Percentiles rank a stretch among this genome's conserved stretches.
These are phyloP conservation scores for Cynara cardunculus DNA, from an alignment of 129 eudicot genomes.

Conservation along the genomic window DNA sequence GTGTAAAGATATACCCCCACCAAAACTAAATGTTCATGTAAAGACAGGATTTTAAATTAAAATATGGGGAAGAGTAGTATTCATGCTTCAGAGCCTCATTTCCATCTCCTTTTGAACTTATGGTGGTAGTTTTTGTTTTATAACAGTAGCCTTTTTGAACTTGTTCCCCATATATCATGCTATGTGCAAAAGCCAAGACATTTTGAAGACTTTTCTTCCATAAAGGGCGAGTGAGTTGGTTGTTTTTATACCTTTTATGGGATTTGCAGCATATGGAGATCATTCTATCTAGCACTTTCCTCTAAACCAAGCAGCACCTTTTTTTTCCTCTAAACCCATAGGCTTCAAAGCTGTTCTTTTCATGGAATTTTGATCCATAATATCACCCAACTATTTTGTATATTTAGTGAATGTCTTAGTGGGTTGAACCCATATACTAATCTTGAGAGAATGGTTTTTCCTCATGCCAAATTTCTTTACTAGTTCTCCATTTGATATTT, in stretches of 20 bases:
- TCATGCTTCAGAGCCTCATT: too few relatives aligned
- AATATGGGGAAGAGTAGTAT: too few relatives aligned
- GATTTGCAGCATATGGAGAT: neutral
- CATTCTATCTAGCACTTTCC: neutral
- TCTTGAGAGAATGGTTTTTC: neutral
- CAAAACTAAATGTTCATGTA: neutral
- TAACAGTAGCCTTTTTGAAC: neutral
- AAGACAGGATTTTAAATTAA: too few relatives aligned
- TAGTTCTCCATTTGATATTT: neutral
- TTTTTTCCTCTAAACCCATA: neutral
- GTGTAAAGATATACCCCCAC: neutral
- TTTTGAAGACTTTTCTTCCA: neutral
- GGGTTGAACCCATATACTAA: neutral
- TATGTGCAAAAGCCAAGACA: neutral
- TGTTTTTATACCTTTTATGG: neutral
- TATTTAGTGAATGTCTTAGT: neutral
- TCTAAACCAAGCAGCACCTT: neutral
- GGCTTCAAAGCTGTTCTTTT: neutral
- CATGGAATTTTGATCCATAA: neutral
- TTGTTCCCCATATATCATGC: neutral
- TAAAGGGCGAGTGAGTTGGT: neutral
- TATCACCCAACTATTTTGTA: neutral
- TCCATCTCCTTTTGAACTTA: neutral
- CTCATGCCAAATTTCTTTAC: neutral
- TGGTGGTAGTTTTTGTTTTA: neutral